Conservation (phyloP, 352 stramenopile genomes). For the Phytophthora hibernalis region DNA sequence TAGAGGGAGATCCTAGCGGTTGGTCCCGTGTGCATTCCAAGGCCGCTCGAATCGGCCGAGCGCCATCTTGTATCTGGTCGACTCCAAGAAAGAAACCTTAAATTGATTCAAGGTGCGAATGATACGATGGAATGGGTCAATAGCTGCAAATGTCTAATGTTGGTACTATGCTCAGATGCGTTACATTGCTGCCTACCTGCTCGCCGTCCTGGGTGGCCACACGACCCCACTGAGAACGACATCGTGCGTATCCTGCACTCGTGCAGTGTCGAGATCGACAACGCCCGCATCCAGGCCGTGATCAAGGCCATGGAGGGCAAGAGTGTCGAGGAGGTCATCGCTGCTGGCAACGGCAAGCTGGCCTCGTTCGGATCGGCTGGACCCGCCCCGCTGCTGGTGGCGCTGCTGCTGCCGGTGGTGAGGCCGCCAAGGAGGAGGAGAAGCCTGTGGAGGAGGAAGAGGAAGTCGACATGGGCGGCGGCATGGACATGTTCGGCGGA, state of each 20-base stretch:
- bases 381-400: constrained; percentile 53
- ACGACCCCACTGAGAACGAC: constrained; percentile 85
- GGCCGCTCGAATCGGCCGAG: constrained; percentile 12
- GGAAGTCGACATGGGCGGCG: constrained; percentile 86
- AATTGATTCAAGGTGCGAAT: constrained; percentile 91
- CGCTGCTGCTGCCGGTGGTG: constrained; percentile 56
- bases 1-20: constrained; percentile 55
- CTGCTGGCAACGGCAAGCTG: constrained; percentile 81
- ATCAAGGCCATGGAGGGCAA: constrained; percentile 88
- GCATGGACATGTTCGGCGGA: constrained; percentile 91
- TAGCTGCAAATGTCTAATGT: constrained; percentile 14
- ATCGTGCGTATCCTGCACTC: constrained; percentile 93
- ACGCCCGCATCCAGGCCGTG: constrained; percentile 67
- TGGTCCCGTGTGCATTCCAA: constrained; percentile 46
- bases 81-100: constrained; percentile 86
- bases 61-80: constrained; percentile 92
- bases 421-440: constrained; percentile 64
- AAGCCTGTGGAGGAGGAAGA: constrained; percentile 86
- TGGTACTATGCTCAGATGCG: constrained; percentile 82
- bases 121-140: background rate
- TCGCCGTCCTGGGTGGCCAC: constrained; percentile 96
- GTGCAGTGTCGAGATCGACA: constrained; percentile 90
- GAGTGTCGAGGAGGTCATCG: constrained; percentile 85
- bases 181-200: constrained; percentile 97
- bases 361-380: constrained; percentile 79